These are phyloP conservation scores for Apostasia ramifera DNA, from an alignment of 106 monocot genomes.

Conservation along the genomic window DNA sequence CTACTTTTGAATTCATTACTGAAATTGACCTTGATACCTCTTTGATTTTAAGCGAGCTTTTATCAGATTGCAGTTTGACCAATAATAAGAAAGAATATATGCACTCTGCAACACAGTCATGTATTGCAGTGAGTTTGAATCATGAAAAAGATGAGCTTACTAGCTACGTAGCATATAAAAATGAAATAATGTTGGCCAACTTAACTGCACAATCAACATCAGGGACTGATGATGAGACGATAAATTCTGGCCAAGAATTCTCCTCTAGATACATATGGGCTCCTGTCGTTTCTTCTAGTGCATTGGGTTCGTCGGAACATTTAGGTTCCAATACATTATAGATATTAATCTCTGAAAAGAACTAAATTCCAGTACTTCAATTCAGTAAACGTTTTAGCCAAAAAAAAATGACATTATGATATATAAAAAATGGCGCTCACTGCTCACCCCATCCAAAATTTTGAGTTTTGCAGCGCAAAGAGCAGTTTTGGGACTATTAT, in stretches of 20 bases:
- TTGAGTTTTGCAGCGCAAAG: neutral
- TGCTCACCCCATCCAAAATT: neutral
- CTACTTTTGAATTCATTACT: too few relatives aligned
- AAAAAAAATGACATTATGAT: neutral
- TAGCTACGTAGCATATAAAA: too few relatives aligned
- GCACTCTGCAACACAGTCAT: too few relatives aligned
- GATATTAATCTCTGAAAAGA: too few relatives aligned
- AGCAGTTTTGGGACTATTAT: neutral
- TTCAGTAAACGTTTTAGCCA: too few relatives aligned
- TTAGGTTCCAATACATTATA: neutral
- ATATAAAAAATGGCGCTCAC: neutral
- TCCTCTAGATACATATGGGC: neutral
- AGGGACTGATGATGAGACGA: neutral
- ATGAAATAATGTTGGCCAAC: too few relatives aligned
- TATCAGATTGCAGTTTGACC: conserved; percentile 16
- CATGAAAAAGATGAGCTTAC: too few relatives aligned
- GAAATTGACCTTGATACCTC: conserved; percentile 10
- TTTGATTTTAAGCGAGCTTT: conserved; percentile 19
- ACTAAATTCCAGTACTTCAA: too few relatives aligned
- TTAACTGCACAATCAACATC: conserved; percentile 11
- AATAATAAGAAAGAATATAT: conserved; percentile 11
- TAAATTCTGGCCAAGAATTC: neutral
- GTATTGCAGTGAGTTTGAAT: too few relatives aligned
- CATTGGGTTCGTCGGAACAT: neutral
- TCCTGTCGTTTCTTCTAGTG: neutral